Percentiles rank a stretch among this genome's conserved stretches.
phyloP scores from a whole-genome alignment of 2,329 filamentous ascomycete genomes.

The Pseudocercospora pini-densiflorae region DNA sequence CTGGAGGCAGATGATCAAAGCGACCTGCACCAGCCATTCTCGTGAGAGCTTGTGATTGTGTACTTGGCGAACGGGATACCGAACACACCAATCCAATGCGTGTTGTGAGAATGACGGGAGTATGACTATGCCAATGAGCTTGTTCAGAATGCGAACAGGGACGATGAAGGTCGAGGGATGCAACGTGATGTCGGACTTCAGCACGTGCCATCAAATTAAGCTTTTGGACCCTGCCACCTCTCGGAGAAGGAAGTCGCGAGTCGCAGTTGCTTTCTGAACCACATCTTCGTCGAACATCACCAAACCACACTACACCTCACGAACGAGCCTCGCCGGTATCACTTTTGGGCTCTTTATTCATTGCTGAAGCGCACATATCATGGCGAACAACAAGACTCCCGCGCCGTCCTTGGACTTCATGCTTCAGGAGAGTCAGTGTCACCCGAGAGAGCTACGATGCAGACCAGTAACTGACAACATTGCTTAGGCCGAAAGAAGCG shows the following conservation, averaged over 20 bases:
- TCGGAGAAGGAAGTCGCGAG: slow-evolving; percentile 6
- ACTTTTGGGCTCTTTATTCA: background rate
- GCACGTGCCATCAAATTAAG: slow-evolving; percentile 1
- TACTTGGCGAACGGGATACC: too few species aligned
- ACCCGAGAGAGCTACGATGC: background rate
- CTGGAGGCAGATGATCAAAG: too few species aligned
- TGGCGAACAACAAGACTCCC: slow-evolving; percentile 22
- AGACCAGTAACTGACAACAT: background rate
- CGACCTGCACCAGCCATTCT: too few species aligned
- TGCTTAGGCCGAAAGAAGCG: slow-evolving; percentile 29
- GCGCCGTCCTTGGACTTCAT: slow-evolving; percentile 27
- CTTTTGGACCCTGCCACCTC: slow-evolving; percentile 10
- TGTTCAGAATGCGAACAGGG: too few species aligned
- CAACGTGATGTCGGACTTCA: background rate
- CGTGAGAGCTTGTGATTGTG: too few species aligned
- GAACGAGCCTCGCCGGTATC: background rate
- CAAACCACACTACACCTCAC: background rate
- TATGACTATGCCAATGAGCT: too few species aligned
- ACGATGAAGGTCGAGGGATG: background rate
- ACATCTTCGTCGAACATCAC: background rate
- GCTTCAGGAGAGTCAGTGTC: slow-evolving; percentile 29
- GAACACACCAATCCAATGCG: too few species aligned
- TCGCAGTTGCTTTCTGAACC: background rate
- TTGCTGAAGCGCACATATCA: slow-evolving; percentile 7
- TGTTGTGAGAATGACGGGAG: too few species aligned